phyloP scores from a whole-genome alignment of 2,329 filamentous ascomycete species.

The Thermoascus crustaceus region DNA sequence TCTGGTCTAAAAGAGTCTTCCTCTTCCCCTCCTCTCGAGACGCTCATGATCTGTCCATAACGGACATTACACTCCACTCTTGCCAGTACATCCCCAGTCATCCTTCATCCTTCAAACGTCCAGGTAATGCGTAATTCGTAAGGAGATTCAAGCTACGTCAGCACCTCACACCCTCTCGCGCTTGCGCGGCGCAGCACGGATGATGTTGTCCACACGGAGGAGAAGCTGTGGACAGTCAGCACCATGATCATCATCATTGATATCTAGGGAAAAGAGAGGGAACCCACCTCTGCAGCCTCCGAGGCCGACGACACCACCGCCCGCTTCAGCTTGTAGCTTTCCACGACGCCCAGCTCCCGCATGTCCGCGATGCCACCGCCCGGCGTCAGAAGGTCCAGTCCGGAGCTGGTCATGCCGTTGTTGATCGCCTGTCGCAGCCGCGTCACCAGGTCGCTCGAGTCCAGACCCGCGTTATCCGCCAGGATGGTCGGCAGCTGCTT shows the following conservation, averaged over 20 bases:
- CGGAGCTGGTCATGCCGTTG: constrained; percentile 85
- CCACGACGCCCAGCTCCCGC: constrained; percentile 88
- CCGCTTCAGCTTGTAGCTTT: constrained; percentile 97
- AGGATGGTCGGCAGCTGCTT: constrained; percentile 93
- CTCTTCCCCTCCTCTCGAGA: no score
- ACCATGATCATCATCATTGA: constrained; percentile 10
- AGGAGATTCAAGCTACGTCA: constrained; percentile 16
- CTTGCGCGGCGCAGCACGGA: constrained; percentile 79
- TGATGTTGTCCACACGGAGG: constrained; percentile 94
- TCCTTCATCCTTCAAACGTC: no score
- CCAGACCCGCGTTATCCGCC: constrained; percentile 92
- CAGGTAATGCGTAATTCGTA: not conserved
- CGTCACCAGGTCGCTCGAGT: constrained; percentile 88
- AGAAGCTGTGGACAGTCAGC: constrained; percentile 55
- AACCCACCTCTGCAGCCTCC: constrained; percentile 84
- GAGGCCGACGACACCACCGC: constrained; percentile 96
- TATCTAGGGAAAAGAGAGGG: not conserved
- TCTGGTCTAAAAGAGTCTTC: no score
- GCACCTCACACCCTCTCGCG: constrained; percentile 70
- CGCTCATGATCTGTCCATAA: no score
- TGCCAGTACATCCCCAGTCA: no score
- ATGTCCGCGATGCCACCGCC: constrained; percentile 93
- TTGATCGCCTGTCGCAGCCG: constrained; percentile 90
- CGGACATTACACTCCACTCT: not conserved
- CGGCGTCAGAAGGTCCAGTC: constrained; percentile 78